Conservation (phyloP, 2,329 filamentous ascomycete species). For the Penicillium hesseltinei region DNA sequence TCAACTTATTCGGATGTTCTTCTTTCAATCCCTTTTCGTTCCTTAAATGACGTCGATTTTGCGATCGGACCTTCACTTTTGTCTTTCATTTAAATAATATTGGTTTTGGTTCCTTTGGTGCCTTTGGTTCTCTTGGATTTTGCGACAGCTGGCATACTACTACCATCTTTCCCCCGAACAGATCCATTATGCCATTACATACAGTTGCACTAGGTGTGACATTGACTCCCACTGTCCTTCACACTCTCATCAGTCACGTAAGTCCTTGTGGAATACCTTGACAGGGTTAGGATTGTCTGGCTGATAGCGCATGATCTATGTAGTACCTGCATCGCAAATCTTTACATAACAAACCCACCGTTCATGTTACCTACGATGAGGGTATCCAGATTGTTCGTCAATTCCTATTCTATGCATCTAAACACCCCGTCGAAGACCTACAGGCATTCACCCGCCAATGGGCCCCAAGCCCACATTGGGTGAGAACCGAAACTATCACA, state of each 20-base stretch:
- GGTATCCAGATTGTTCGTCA: constrained; percentile 81
- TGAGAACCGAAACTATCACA: constrained; percentile 68
- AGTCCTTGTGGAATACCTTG: constrained; percentile 31
- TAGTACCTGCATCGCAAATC: constrained; percentile 80
- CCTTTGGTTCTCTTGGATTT: not conserved
- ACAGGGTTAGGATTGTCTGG: not conserved
- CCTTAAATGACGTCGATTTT: not conserved
- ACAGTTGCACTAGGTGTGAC: constrained; percentile 79
- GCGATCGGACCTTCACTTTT: not conserved
- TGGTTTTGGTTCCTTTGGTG: not conserved
- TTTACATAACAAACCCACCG: constrained; percentile 75
- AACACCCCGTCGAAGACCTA: constrained; percentile 88
- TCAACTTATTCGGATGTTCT: not conserved
- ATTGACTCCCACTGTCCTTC: constrained; percentile 82
- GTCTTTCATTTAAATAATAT: not conserved
- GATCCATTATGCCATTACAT: constrained; percentile 61
- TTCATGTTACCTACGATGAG: constrained; percentile 91
- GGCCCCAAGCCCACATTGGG: constrained; percentile 87
- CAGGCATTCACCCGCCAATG: constrained; percentile 89
- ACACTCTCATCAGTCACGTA: constrained; percentile 84
- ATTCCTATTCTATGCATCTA: constrained; percentile 80
- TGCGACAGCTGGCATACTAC: not conserved
- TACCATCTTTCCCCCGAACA: not conserved
- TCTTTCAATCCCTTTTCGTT: not conserved
- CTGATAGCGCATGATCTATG: constrained; percentile 36